phyloP scores from a whole-genome alignment of 352 stramenopile species.

The Phytophthora megakarya region DNA sequence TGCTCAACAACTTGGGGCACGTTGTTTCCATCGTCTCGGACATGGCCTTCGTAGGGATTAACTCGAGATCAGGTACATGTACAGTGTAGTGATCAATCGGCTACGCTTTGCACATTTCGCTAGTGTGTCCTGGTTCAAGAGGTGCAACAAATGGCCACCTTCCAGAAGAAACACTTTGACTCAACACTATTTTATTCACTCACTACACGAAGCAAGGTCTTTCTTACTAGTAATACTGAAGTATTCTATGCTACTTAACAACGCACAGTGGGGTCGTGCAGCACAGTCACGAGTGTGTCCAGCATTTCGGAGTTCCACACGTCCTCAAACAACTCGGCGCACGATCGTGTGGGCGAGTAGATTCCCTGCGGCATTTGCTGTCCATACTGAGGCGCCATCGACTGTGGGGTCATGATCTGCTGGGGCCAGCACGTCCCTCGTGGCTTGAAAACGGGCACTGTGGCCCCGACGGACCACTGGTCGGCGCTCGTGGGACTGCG shows the following conservation, averaged over 20 bases:
- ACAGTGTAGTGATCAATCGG: constrained; percentile 4
- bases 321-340: constrained; percentile 40
- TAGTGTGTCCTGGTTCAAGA: constrained; percentile 11
- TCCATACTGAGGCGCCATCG: constrained; percentile 20
- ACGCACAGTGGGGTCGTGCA: constrained; percentile 42
- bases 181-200: constrained; percentile 27
- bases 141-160: constrained; percentile 13
- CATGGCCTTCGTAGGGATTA: too few relatives aligned
- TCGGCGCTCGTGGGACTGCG: constrained; percentile 38
- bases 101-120: constrained; percentile 12
- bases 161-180: neutral
- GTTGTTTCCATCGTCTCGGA: neutral
- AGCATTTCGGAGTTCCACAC: constrained; percentile 55
- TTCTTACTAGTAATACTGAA: too few relatives aligned
- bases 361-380: constrained; percentile 20
- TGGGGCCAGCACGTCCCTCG: constrained; percentile 26
- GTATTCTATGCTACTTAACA: constrained; percentile 18
- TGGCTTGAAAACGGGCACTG: constrained; percentile 26
- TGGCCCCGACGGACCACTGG: constrained; percentile 25
- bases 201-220: constrained; percentile 14
- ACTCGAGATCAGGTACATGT: too few relatives aligned
- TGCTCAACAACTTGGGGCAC: neutral
- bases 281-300: constrained; percentile 41
- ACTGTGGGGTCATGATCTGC: constrained; percentile 21
- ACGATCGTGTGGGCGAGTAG: constrained; percentile 37